phyloP scores from a whole-genome alignment of 495 filamentous ascomycete genomes.

The Hyaloscypha bicolor region DNA sequence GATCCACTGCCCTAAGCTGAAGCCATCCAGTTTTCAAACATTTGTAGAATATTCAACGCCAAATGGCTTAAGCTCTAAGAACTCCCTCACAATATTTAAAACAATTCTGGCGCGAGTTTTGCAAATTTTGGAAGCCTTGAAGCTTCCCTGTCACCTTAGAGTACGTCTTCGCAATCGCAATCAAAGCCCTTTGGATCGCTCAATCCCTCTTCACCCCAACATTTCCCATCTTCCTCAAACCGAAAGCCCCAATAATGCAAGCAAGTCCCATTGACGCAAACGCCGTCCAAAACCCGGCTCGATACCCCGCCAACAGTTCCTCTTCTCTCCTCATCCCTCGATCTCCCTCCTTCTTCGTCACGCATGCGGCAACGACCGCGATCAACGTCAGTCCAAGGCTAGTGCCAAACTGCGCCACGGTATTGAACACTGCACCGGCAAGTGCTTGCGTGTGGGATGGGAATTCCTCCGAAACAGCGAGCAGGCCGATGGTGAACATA shows the following conservation, averaged over 20 bases:
- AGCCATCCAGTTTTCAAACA: too few species aligned
- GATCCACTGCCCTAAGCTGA: too few species aligned
- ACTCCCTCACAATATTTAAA: too few species aligned
- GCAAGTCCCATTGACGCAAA: conserved; percentile 52
- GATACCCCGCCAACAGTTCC: conserved; percentile 56
- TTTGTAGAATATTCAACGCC: too few species aligned
- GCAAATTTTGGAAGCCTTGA: too few species aligned
- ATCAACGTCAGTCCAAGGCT: conserved; percentile 59
- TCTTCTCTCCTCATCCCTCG: background rate
- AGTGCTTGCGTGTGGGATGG: conserved; percentile 59
- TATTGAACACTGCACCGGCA: conserved; percentile 67
- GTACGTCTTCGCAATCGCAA: too few species aligned
- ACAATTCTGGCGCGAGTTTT: too few species aligned
- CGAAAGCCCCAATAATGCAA: conserved; percentile 45
- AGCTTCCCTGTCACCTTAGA: too few species aligned
- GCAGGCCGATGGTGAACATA: conserved; percentile 62
- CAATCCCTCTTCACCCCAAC: conserved; percentile 57
- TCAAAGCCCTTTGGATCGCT: background rate
- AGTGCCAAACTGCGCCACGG: conserved; percentile 60
- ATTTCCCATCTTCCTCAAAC: conserved; percentile 52
- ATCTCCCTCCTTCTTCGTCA: conserved; percentile 39
- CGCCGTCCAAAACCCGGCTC: conserved; percentile 59
- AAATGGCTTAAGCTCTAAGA: too few species aligned
- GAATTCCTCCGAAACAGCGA: conserved; percentile 60
- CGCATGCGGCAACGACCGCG: conserved; percentile 53